These are phyloP conservation scores for Oidium heveae DNA, from an alignment of 2,329 filamentous ascomycete genomes.

Conservation along the genomic window DNA sequence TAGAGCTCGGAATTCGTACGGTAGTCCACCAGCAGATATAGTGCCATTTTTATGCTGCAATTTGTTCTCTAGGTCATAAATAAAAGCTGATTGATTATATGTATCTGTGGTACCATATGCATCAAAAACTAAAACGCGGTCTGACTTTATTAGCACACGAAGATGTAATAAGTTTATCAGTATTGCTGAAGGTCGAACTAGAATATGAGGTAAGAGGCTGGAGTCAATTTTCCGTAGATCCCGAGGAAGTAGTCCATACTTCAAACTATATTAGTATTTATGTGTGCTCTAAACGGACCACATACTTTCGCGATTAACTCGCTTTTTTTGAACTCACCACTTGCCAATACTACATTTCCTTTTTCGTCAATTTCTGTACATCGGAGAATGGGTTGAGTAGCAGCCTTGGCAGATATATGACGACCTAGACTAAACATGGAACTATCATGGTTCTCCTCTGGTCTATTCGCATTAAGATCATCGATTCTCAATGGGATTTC, in stretches of 20 bases:
- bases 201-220: conserved; percentile 80
- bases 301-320: conserved; percentile 79
- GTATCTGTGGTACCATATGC: conserved; percentile 86
- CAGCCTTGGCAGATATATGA: conserved; percentile 46
- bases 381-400: conserved; percentile 61
- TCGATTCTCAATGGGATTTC: conserved; percentile 23
- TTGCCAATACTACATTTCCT: conserved; percentile 75
- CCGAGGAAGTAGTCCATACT: conserved; percentile 81
- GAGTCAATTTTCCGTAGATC: conserved; percentile 96
- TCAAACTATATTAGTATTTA: conserved; percentile 2
- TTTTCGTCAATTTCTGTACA: conserved; percentile 90
- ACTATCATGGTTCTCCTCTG: conserved; percentile 32
- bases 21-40: conserved; percentile 36
- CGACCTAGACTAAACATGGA: conserved; percentile 45
- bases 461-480: conserved; percentile 27
- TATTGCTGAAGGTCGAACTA: conserved; percentile 79
- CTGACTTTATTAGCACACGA: conserved; percentile 80
- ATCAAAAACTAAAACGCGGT: conserved; percentile 86
- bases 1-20: conserved; percentile 88
- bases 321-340: conserved; percentile 91
- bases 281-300: not conserved
- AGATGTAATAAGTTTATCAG: conserved; percentile 91
- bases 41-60: conserved; percentile 51
- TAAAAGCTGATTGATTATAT: conserved; percentile 87
- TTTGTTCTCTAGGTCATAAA: conserved; percentile 90